Conservation (phyloP, 371 early-diverging fungal genomes). For the Polyrhizophydium stewartii region DNA sequence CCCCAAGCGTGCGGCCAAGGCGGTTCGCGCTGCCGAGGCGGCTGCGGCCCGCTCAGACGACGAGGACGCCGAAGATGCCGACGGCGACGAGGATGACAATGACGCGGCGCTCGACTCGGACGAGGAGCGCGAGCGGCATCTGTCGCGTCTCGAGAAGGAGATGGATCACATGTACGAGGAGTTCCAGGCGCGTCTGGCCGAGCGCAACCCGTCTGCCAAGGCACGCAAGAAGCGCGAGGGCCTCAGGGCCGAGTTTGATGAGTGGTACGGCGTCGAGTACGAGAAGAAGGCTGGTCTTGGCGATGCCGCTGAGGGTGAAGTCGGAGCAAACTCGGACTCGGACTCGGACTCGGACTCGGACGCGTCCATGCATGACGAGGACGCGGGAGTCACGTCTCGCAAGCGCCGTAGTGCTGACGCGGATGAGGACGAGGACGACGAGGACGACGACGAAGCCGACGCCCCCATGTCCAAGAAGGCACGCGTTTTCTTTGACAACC, state of each 20-base stretch:
- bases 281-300: slow-evolving; percentile 26
- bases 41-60: neutral
- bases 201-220: slow-evolving; percentile 70
- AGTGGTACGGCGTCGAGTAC: slow-evolving; percentile 51
- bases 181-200: slow-evolving; percentile 44
- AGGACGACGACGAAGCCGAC: slow-evolving; percentile 24
- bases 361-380: too few relatives aligned
- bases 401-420: slow-evolving; percentile 10
- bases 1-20: neutral
- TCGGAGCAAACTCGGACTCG: slow-evolving; percentile 11
- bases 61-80: slow-evolving; percentile 25
- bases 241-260: slow-evolving; percentile 56
- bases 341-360: slow-evolving; percentile 39
- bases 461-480: slow-evolving; percentile 72
- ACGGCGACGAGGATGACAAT: slow-evolving; percentile 26
- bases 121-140: slow-evolving; percentile 38
- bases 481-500: slow-evolving; percentile 89
- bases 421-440: slow-evolving; percentile 31
- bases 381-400: neutral
- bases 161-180: slow-evolving; percentile 55
- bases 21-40: neutral
- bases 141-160: slow-evolving; percentile 59
- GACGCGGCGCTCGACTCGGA: slow-evolving; percentile 40
- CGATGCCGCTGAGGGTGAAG: slow-evolving; percentile 12
- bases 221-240: slow-evolving; percentile 60